Conservation (phyloP, 148 eudicot genomes). For the Polygonum aviculare region DNA sequence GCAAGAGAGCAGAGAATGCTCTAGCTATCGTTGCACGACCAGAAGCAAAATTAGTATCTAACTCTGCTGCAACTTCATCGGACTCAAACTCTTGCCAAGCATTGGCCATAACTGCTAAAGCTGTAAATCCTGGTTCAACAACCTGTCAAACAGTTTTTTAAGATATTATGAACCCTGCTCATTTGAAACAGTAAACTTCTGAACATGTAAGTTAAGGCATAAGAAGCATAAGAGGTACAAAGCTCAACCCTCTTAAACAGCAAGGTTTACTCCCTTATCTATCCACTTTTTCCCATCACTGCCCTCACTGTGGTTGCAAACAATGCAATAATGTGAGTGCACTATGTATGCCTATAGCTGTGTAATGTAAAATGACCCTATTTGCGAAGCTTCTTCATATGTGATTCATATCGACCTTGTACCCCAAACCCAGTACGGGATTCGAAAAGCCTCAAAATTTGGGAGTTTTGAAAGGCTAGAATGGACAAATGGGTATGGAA, state of each 20-base stretch:
- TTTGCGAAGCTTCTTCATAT: not conserved
- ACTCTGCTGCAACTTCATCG: conserved; percentile 36
- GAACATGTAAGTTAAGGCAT: not conserved
- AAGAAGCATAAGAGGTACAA: not conserved
- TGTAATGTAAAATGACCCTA: not conserved
- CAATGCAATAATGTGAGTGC: not conserved
- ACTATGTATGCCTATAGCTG: not conserved
- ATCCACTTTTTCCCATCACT: not conserved
- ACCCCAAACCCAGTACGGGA: not conserved
- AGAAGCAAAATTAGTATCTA: conserved; percentile 31
- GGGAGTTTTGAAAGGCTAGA: not conserved
- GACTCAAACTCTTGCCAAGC: conserved; percentile 54
- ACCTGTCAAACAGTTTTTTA: conserved; percentile 23
- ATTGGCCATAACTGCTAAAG: conserved; percentile 59
- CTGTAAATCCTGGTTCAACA: conserved; percentile 58
- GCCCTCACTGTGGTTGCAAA: no score
- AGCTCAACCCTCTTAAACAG: not conserved
- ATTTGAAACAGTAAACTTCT: not conserved
- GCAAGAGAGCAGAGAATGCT: conserved; percentile 60
- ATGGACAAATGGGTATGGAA: not conserved
- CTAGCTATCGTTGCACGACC: conserved; percentile 36
- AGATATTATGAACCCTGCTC: not conserved
- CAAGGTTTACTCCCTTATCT: not conserved
- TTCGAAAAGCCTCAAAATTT: not conserved
- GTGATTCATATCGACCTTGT: not conserved